Base-by-base conservation (phyloP, 2,329 filamentous ascomycete genomes). In the Incumbomyces lentus region DNA sequence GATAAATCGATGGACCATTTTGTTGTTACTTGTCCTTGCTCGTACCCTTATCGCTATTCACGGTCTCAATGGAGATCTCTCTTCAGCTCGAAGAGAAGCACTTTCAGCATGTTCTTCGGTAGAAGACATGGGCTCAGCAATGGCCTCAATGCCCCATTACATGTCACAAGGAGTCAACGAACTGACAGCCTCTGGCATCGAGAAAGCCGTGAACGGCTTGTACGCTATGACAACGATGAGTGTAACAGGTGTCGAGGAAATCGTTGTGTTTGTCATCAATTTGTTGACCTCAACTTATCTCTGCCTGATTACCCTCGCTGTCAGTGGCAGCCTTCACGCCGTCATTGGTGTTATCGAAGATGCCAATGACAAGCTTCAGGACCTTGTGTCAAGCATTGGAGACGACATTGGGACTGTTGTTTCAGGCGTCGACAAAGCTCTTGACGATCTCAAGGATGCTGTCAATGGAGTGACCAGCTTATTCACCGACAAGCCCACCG, bases 121-220 rank as follows among this genome's bases (percentile, higher is more conserved):
- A 40, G 90, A 98, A 69, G 86, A 86, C 55, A 79, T 94, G 56
- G 92, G 90, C 52, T 95, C 88, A 62, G 78, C 87, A 50, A 90
- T 98, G 86, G 92, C 90, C 33, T 96, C 92, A 32, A 95, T 96
- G 88, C 92, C 92, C 48, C 84, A 95, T 66, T 96, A 95, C 68
- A 81, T 96, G 62, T 85, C 89, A 1, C 72, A 76, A 43, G 92
- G 92, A 46, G 82, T 95, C 62, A 98, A 98, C 67, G 78, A 86
- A 49, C 69, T 96, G 56, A 84, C 86, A 6, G 86, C 87, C 29
- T 75, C 75, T 40, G 82, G 86, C 47, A 82, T 96, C 55, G 86
- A 89, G 56, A 81, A 82, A 57, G 80, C 87, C 7, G 80, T 96
- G 54, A 75, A 80, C 52, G 90, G 79, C 40, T 75, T 96, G 63